phyloP scores from a whole-genome alignment of 2,329 filamentous ascomycete genomes.

The Penicillium fuscoglaucum region DNA sequence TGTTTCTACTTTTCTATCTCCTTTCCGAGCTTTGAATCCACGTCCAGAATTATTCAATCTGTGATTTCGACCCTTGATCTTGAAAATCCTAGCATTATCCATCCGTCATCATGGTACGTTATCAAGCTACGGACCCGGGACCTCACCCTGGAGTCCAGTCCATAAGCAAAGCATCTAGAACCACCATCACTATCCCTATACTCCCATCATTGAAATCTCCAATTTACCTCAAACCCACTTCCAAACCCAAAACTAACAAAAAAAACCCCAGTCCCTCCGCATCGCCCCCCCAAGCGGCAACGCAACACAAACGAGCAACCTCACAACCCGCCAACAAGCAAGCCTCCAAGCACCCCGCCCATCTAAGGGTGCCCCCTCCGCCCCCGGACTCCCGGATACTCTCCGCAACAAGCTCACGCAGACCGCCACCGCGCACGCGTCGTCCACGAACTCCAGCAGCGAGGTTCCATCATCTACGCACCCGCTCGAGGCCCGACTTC shows the following conservation, averaged over 20 bases:
- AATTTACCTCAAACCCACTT: not conserved
- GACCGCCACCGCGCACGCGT: constrained; percentile 51
- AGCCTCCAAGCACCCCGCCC: constrained; percentile 51
- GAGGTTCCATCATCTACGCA: constrained; percentile 66
- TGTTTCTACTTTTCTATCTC: constrained; percentile 11
- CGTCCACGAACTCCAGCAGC: constrained; percentile 37
- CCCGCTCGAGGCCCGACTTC: constrained; percentile 87
- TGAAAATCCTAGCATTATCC: not conserved
- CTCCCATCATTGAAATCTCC: not conserved
- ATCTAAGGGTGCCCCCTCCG: constrained; percentile 76
- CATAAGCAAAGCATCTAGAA: constrained; percentile 12
- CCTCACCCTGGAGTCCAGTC: constrained; percentile 9
- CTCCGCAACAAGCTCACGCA: constrained; percentile 80
- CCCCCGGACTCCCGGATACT: constrained; percentile 89
- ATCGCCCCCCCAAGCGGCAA: constrained; percentile 73
- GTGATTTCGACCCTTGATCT: not conserved
- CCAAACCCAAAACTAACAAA: constrained; percentile 1
- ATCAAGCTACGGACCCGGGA: constrained; percentile 21
- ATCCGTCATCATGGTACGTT: constrained; percentile 35
- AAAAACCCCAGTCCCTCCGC: constrained; percentile 71
- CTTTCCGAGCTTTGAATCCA: constrained; percentile 2
- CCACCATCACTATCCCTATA: not conserved
- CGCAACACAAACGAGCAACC: constrained; percentile 65
- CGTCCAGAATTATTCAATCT: not conserved
- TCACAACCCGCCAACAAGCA: constrained; percentile 55